phyloP scores from a whole-genome alignment of 2,329 filamentous ascomycete genomes.

The Aspergillus sp. region DNA sequence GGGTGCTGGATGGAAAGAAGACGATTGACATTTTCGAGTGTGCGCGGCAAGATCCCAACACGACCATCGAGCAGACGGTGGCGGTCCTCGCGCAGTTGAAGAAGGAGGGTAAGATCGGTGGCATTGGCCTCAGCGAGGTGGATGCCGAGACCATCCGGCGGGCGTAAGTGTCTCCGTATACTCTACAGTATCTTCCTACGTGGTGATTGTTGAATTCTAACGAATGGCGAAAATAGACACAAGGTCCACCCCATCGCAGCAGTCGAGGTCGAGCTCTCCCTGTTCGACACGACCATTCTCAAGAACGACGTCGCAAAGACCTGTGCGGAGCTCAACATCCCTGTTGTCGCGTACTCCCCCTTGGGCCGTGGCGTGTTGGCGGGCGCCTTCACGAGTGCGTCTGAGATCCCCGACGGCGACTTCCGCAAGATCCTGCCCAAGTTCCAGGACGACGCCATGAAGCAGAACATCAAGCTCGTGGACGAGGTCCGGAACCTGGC shows the following conservation, averaged over 20 bases:
- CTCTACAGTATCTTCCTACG: not conserved
- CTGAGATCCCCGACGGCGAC: slow-evolving; percentile 50
- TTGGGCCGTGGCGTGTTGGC: slow-evolving; percentile 57
- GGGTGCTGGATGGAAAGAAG: slow-evolving; percentile 54
- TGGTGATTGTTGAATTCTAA: not conserved
- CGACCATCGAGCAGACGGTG: slow-evolving; percentile 49
- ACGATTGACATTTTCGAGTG: slow-evolving; percentile 61
- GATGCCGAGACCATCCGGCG: slow-evolving; percentile 44
- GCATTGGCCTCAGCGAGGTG: slow-evolving; percentile 44
- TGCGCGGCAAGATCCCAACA: slow-evolving; percentile 54
- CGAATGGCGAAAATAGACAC: slow-evolving; percentile 24
- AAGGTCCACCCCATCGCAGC: slow-evolving; percentile 55
- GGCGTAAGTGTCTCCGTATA: slow-evolving; percentile 28
- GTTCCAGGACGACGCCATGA: slow-evolving; percentile 51
- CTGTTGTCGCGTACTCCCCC: slow-evolving; percentile 59
- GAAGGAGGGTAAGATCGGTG: slow-evolving; percentile 44
- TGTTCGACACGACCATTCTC: slow-evolving; percentile 57
- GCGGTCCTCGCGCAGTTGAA: slow-evolving; percentile 37
- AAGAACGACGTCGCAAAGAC: slow-evolving; percentile 56
- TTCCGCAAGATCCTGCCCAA: slow-evolving; percentile 44
- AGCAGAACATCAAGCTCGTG: slow-evolving; percentile 50
- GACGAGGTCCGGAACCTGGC: slow-evolving; percentile 46
- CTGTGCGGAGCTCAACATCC: slow-evolving; percentile 57
- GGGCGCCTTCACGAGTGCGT: slow-evolving; percentile 45
- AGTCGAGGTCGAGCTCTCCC: slow-evolving; percentile 60